A percentile compares a stretch with the other conserved stretches of the same genome.
phyloP scores from a whole-genome alignment of 805 yeast genomes.

The Metschnikowia arizonensis region DNA sequence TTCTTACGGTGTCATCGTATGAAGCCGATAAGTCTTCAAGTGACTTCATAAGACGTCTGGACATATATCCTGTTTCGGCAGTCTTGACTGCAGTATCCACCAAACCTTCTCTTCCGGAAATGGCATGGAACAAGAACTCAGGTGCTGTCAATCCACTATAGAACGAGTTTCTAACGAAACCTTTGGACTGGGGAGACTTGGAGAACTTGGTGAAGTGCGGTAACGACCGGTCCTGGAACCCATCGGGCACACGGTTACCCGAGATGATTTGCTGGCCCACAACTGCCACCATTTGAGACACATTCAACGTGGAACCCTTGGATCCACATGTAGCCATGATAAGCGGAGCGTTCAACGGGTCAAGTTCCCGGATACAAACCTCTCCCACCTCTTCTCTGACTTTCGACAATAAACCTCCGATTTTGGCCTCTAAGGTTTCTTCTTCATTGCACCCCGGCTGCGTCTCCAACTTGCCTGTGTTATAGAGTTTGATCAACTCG shows the following conservation, averaged over 20 bases:
- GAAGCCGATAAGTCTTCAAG: slow-evolving; percentile 91
- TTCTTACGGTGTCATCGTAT: slow-evolving; percentile 92
- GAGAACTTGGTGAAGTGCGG: slow-evolving; percentile 97
- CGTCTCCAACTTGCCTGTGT: slow-evolving; percentile 86
- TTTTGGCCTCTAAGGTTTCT: slow-evolving; percentile 95
- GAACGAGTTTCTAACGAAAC: slow-evolving; percentile 96
- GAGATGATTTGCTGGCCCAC: slow-evolving; percentile 98
- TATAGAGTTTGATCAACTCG: slow-evolving; percentile 73
- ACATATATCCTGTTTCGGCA: slow-evolving; percentile 98
- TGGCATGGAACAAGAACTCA: slow-evolving; percentile 98
- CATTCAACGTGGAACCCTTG: slow-evolving; percentile 95
- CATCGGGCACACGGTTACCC: slow-evolving; percentile 99
- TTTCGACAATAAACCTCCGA: slow-evolving; percentile 91
- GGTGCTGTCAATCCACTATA: slow-evolving; percentile 97
- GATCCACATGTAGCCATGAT: slow-evolving; percentile 99
- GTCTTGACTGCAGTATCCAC: slow-evolving; percentile 99
- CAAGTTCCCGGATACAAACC: slow-evolving; percentile 89
- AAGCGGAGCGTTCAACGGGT: slow-evolving; percentile 87
- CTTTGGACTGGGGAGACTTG: slow-evolving; percentile 96
- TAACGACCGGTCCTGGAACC: slow-evolving; percentile 97
- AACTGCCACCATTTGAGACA: slow-evolving; percentile 99
- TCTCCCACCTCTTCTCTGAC: slow-evolving; percentile 99
- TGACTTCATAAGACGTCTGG: slow-evolving; percentile 96
- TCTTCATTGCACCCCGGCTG: slow-evolving; percentile 99
- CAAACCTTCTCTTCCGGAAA: slow-evolving; percentile 99